Conservation (phyloP, 2,329 filamentous ascomycete species). For the Xylaria hypoxylon region DNA sequence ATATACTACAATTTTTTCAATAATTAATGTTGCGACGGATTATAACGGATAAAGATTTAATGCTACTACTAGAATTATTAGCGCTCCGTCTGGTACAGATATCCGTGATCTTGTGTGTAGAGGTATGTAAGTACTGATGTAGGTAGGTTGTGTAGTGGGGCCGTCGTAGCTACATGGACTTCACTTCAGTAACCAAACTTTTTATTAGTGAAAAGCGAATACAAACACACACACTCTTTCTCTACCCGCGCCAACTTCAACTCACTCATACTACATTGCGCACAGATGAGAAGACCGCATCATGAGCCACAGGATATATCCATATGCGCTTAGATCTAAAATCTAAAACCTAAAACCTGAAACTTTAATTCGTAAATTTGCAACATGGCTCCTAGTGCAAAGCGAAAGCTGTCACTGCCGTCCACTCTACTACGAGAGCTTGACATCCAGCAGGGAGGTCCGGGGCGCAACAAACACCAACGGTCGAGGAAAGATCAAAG, state of each 20-base stretch:
- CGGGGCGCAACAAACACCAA: slow-evolving; percentile 40
- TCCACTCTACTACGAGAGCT: slow-evolving; percentile 59
- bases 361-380: neutral
- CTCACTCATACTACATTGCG: neutral
- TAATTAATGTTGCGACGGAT: too few species aligned
- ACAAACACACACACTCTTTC: neutral
- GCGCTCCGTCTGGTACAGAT: too few species aligned
- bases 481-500: slow-evolving; percentile 50
- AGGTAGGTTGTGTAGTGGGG: slow-evolving; percentile 5
- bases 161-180: neutral
- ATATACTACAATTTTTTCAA: too few species aligned
- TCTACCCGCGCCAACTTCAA: neutral
- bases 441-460: slow-evolving; percentile 48
- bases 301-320: too few species aligned
- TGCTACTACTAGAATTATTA: too few species aligned
- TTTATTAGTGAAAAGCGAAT: slow-evolving; percentile 10
- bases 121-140: too few species aligned
- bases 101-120: too few species aligned
- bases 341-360: too few species aligned
- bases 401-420: slow-evolving; percentile 57
- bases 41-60: too few species aligned
- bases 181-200: too few species aligned
- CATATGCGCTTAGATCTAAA: too few species aligned
- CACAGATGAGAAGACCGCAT: neutral
- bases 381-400: slow-evolving; percentile 37